Conservation (phyloP, 2,329 filamentous ascomycete genomes). For the Tolypocladium ovalisporum region DNA sequence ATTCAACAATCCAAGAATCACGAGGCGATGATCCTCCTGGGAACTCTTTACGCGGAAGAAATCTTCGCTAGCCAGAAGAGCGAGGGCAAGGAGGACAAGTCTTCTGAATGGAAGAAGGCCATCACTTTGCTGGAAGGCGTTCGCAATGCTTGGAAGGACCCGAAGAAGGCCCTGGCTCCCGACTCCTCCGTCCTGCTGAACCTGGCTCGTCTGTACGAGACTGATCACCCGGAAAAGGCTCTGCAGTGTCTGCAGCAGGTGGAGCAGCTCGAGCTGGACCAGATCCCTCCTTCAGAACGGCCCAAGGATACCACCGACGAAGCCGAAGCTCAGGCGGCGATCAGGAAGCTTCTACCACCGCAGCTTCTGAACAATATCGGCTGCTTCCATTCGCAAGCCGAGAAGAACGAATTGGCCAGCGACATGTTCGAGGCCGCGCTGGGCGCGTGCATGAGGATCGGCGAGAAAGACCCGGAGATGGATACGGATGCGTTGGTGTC, state of each 20-base stretch:
- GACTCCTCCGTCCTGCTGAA: constrained; percentile 87
- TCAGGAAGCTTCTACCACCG: constrained; percentile 73
- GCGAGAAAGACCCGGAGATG: constrained; percentile 60
- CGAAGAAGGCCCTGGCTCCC: constrained; percentile 70
- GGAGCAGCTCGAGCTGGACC: constrained; percentile 77
- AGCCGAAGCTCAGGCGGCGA: constrained; percentile 43
- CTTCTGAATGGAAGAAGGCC: constrained; percentile 74
- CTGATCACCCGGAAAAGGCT: constrained; percentile 76
- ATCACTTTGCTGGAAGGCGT: constrained; percentile 76
- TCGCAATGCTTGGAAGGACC: constrained; percentile 81
- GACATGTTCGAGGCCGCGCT: constrained; percentile 89
- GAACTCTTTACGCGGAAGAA: constrained; percentile 88
- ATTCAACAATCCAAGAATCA: constrained; percentile 72
- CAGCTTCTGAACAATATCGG: constrained; percentile 96
- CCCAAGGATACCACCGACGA: constrained; percentile 47
- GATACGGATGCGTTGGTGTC: constrained; percentile 90
- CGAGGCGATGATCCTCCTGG: constrained; percentile 86
- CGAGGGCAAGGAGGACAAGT: constrained; percentile 76
- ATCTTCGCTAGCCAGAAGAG: constrained; percentile 69
- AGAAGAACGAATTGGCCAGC: constrained; percentile 69
- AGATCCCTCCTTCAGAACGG: constrained; percentile 59
- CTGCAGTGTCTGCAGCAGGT: constrained; percentile 86
- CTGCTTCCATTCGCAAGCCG: constrained; percentile 84
- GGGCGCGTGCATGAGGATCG: constrained; percentile 73
- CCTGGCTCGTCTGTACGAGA: constrained; percentile 82